Evolutionary conservation across 345 rosid species (phyloP).

Genomic region (Camelina laxa): DNA sequence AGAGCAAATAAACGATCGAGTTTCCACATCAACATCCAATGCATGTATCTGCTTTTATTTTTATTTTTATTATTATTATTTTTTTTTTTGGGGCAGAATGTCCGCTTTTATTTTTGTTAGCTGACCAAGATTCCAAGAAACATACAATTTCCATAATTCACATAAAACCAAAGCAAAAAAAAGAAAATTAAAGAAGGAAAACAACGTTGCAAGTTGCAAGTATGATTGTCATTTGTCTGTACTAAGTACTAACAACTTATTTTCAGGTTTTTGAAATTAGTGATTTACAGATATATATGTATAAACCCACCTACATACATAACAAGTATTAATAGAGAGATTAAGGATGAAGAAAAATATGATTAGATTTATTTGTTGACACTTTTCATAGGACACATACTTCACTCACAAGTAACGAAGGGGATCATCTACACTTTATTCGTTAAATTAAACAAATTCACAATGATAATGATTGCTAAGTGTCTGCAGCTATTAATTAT

Average conservation of each 20-base stretch:
- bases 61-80: not conserved
- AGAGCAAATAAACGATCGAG: not conserved
- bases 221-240: not conserved
- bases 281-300: not conserved
- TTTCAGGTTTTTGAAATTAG: not conserved
- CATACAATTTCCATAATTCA: not conserved
- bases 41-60: constrained; percentile 28
- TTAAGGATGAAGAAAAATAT: constrained; percentile 9
- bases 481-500: constrained; percentile 19
- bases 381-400: constrained; percentile 23
- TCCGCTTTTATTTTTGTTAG: not conserved
- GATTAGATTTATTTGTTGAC: constrained; percentile 3
- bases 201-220: constrained; percentile 29
- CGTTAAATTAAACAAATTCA: constrained; percentile 2
- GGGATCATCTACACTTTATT: constrained; percentile 22
- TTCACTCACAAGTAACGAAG: constrained; percentile 30
- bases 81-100: too few relatives aligned
- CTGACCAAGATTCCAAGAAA: not conserved
- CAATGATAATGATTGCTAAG: constrained; percentile 32
- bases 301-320: not conserved
- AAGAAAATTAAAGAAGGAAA: not conserved
- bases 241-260: not conserved
- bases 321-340: not conserved
- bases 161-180: not conserved
- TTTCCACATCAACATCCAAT: constrained; percentile 36